These are phyloP conservation scores for Euphorbia pulcherrima DNA, from an alignment of 345 rosid species.

Conservation along the genomic window DNA sequence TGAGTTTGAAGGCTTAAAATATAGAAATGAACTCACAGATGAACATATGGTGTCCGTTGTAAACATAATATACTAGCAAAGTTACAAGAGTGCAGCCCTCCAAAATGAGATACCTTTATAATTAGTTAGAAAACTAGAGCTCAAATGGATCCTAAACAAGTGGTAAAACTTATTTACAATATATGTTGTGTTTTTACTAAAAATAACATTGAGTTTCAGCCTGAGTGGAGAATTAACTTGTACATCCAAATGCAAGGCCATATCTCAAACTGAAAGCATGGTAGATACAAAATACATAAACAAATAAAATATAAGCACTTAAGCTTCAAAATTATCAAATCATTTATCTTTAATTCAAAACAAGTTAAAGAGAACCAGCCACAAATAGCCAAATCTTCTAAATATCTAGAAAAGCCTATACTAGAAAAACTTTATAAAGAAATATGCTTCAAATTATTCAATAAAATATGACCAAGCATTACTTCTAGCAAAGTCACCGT, in stretches of 20 bases:
- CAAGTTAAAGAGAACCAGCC: not conserved
- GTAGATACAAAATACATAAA: not conserved
- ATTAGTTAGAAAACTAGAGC: conserved; percentile 13
- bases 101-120: conserved; percentile 71
- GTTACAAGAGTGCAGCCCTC: conserved; percentile 98
- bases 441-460: not conserved
- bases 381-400: not conserved
- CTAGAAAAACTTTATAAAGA: no score
- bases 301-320: not conserved
- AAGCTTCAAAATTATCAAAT: not conserved
- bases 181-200: no score
- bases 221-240: not conserved
- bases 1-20: conserved; percentile 66
- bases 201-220: no score
- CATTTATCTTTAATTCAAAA: not conserved
- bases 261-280: not conserved
- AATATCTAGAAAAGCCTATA: conserved; percentile 7
- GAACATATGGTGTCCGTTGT: conserved; percentile 73
- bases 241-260: not conserved
- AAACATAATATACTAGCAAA: conserved; percentile 78
- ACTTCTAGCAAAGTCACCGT: not conserved
- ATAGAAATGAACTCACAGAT: conserved; percentile 88
- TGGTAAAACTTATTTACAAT: no score
- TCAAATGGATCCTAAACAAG: not conserved
- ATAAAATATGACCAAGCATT: not conserved